These are phyloP conservation scores for Eimeria sp. DNA, from an alignment of 169 alveolate genomes.

Conservation along the genomic window DNA sequence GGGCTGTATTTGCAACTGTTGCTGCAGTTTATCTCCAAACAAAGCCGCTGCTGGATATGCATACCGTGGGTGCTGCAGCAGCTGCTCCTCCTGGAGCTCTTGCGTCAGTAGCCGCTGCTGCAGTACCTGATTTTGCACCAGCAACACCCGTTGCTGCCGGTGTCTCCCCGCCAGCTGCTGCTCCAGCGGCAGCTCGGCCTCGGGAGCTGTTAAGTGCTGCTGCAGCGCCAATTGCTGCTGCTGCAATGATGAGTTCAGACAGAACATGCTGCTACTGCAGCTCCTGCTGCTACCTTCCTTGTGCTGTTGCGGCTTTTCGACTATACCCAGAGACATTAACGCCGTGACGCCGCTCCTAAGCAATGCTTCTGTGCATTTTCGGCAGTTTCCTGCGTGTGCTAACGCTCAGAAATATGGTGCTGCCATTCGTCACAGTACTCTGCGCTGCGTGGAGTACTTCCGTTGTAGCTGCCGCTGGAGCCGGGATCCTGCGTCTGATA, in stretches of 20 bases:
- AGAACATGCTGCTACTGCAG: not conserved
- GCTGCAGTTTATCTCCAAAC: not conserved
- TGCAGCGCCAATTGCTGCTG: constrained; percentile 26
- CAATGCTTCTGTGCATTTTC: not conserved
- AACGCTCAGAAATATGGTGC: not conserved
- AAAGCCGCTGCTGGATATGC: not conserved
- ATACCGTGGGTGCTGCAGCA: not conserved
- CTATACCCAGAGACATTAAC: not conserved
- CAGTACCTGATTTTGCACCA: not conserved
- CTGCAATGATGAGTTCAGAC: not conserved
- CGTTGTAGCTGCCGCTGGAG: too few relatives aligned
- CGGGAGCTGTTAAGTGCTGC: not conserved
- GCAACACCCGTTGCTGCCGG: not conserved
- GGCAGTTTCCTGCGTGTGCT: not conserved
- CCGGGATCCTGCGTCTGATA: not conserved
- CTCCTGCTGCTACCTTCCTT: constrained; percentile 9
- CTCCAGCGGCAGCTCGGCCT: not conserved
- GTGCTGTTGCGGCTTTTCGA: not conserved
- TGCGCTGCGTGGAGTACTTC: not conserved
- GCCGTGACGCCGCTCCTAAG: not conserved
- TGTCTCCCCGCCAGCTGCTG: not conserved
- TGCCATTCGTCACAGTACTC: too few relatives aligned
- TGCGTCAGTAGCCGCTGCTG: not conserved
- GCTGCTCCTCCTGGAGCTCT: not conserved
- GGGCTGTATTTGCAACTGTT: not conserved